Evolutionary conservation across 345 rosid genomes (phyloP).

Genomic region (Eucalyptus rudis): DNA sequence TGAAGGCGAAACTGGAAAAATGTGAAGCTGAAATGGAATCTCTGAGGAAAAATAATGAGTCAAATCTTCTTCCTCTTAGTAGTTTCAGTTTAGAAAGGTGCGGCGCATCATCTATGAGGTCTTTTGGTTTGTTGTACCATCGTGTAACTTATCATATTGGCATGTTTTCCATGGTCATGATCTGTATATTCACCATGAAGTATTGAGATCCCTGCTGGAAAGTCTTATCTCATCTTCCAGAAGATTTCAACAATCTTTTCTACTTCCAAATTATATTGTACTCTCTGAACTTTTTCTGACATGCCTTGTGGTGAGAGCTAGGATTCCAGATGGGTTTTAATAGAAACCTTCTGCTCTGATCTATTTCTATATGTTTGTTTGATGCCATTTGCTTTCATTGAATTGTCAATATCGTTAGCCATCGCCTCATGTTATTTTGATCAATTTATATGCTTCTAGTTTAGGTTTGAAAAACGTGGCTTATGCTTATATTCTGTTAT

Average conservation of each 20-base stretch:
- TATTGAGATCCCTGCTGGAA: neutral
- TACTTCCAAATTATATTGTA: neutral
- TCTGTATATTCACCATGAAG: neutral
- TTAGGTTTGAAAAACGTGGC: neutral
- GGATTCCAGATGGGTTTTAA: neutral
- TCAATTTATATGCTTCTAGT: neutral
- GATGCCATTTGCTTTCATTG: neutral
- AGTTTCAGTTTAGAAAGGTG: conserved; percentile 51
- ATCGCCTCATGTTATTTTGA: neutral
- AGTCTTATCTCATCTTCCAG: neutral
- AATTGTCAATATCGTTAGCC: neutral
- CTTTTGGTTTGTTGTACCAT: neutral
- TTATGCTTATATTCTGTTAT: neutral
- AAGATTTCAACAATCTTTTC: neutral
- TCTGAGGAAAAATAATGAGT: conserved; percentile 57
- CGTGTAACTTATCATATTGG: neutral
- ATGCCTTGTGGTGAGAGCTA: neutral
- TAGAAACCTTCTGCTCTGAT: neutral
- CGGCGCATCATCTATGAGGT: neutral
- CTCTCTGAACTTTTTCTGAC: neutral
- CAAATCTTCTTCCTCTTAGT: conserved; percentile 54
- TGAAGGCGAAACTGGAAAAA: conserved; percentile 56
- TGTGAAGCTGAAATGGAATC: conserved; percentile 77
- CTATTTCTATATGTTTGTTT: neutral
- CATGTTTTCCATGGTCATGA: neutral